A percentile compares a stretch with the other conserved stretches of the same genome.
These are phyloP conservation scores for Podospora anserina DNA, from an alignment of 495 filamentous ascomycete genomes.

Conservation along the genomic window DNA sequence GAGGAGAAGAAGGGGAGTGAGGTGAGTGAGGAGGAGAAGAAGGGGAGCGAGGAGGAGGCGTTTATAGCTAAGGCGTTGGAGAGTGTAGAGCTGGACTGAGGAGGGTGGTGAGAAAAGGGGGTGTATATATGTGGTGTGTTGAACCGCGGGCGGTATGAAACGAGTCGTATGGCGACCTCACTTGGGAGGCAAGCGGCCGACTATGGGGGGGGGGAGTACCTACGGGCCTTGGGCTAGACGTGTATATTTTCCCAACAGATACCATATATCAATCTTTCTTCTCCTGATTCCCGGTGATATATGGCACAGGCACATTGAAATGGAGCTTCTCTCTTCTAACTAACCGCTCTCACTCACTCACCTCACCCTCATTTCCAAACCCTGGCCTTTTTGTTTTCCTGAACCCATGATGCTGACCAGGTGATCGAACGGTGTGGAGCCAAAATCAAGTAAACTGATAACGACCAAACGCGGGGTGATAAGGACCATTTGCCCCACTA, in stretches of 20 bases:
- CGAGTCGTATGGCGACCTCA: background rate
- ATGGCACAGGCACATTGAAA: no score
- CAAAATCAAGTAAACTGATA: background rate
- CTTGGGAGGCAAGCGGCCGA: background rate
- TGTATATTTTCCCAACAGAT: background rate
- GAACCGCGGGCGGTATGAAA: background rate
- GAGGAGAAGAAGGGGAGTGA: constrained; percentile 17
- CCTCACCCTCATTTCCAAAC: background rate
- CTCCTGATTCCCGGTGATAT: no score
- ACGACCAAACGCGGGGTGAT: constrained; percentile 17
- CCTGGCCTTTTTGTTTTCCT: background rate
- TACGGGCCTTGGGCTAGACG: background rate
- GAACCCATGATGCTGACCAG: background rate
- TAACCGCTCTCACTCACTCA: background rate
- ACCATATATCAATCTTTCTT: background rate
- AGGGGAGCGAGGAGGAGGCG: constrained; percentile 22
- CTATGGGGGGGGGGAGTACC: no score
- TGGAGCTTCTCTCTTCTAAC: no score
- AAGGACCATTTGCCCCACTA: background rate
- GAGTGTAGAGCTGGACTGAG: constrained; percentile 45
- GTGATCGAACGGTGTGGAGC: background rate
- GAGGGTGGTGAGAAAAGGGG: background rate
- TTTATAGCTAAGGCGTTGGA: constrained; percentile 45
- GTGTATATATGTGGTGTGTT: background rate
- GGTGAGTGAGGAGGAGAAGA: constrained; percentile 16